These are phyloP conservation scores for Fusarium fujikuroi DNA, from an alignment of 2,329 filamentous ascomycete species.

Conservation along the genomic window DNA sequence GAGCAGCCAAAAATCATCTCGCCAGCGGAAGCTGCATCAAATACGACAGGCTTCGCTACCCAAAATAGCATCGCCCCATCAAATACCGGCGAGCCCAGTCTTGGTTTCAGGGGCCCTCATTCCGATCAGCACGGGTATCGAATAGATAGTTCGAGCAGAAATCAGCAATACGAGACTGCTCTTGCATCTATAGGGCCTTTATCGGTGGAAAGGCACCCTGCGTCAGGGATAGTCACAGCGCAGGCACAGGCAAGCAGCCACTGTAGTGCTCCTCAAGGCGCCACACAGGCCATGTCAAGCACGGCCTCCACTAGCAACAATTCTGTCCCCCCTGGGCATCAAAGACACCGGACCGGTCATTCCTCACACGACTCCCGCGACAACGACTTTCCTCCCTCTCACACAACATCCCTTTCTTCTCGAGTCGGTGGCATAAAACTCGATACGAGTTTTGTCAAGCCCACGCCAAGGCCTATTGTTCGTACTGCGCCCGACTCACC, in stretches of 20 bases:
- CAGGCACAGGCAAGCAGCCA: slow-evolving; percentile 33
- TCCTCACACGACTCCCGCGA: slow-evolving; percentile 31
- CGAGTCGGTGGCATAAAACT: slow-evolving; percentile 55
- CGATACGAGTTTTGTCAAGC: slow-evolving; percentile 55
- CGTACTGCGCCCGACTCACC: slow-evolving; percentile 58
- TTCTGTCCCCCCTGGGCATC: slow-evolving; percentile 41
- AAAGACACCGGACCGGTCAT: slow-evolving; percentile 34
- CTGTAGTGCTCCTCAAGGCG: slow-evolving; percentile 32
- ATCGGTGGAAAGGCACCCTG: slow-evolving; percentile 25
- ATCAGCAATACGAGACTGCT: slow-evolving; percentile 40
- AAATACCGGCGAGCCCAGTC: slow-evolving; percentile 30
- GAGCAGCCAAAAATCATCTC: slow-evolving; percentile 33
- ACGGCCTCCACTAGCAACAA: slow-evolving; percentile 31
- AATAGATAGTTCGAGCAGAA: slow-evolving; percentile 15
- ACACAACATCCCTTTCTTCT: slow-evolving; percentile 41
- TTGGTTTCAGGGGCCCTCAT: slow-evolving; percentile 38
- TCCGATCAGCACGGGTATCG: slow-evolving; percentile 28
- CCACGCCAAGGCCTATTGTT: slow-evolving; percentile 59
- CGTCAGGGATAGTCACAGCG: slow-evolving; percentile 32
- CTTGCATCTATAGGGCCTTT: slow-evolving; percentile 33
- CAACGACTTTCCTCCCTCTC: slow-evolving; percentile 25
- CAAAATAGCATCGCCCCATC: slow-evolving; percentile 44
- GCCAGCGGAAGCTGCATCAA: slow-evolving; percentile 23
- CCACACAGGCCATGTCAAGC: slow-evolving; percentile 37
- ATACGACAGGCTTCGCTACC: slow-evolving; percentile 35